Percentiles rank a stretch among this genome's conserved stretches.
Conservation (phyloP, 2,329 filamentous ascomycete species). For the Ophiostoma ulmi region DNA sequence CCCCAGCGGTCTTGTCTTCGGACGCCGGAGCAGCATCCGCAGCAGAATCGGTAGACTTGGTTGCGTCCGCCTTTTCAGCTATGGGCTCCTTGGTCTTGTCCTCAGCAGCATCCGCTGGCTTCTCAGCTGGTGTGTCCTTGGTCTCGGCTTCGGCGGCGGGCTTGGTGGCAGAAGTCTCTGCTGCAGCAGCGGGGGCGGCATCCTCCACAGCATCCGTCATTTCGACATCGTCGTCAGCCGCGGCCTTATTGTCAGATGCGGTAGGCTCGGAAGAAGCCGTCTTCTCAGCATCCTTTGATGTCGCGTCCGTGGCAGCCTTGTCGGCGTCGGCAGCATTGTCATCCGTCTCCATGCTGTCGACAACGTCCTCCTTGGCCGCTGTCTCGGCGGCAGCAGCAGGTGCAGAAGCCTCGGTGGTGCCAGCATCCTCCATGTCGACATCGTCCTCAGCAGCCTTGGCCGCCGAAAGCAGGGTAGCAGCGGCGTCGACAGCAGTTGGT, state of each 20-base stretch:
- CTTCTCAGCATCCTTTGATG: not conserved
- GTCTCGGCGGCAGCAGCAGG: not conserved
- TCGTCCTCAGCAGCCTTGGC: slow-evolving; percentile 4
- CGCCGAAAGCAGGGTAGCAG: not conserved
- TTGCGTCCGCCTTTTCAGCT: not conserved
- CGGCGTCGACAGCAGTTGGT: not conserved
- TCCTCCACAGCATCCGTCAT: slow-evolving; percentile 32
- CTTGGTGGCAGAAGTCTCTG: not conserved
- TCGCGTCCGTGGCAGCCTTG: not conserved
- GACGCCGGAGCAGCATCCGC: not conserved
- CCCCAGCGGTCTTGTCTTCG: not conserved
- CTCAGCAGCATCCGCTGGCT: not conserved
- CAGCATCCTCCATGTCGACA: slow-evolving; percentile 11
- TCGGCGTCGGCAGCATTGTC: not conserved
- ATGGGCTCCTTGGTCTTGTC: not conserved
- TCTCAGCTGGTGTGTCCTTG: not conserved
- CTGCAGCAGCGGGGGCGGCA: not conserved
- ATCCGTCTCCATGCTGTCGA: slow-evolving; percentile 8
- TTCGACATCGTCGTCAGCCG: slow-evolving; percentile 3
- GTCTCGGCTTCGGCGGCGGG: not conserved
- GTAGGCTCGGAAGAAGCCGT: not conserved
- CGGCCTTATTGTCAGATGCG: not conserved
- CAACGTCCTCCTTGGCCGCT: not conserved
- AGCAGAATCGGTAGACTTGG: not conserved
- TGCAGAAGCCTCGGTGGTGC: not conserved